Evolutionary conservation across 2,329 filamentous ascomycete species (phyloP), one percentile per base, ranked within the genome.

Genomic region (Alternaria hordeiaustralica): DNA sequence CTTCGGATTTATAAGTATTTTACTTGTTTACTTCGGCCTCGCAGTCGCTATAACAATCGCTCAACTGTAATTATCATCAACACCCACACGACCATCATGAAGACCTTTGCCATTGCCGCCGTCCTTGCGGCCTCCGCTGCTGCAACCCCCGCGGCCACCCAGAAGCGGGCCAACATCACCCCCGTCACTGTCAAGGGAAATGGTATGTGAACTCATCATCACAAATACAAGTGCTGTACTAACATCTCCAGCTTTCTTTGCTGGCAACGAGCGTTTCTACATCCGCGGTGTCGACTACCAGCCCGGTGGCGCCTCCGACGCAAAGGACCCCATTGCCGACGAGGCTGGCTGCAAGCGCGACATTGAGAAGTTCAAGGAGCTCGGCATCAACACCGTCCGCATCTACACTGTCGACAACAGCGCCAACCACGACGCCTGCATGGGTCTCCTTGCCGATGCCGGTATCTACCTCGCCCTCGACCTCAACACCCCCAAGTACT

Each of bases 361-460:
- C 77, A 91, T 97, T 72, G 82, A 83, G 55, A 85, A 93, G 78
- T 97, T 97, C 88, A 88, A 92, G 84, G 87, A 93, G 70, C 86
- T 97, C 55, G 93, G 94, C 53, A 84, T 97, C 82, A 97, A 97
- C 86, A 94, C 93, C 25, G 86, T 97, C 77, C 94, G 94, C 81
- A 92, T 97, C 66, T 97, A 97, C 87, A 93, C 91, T 15, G 90
- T 96, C 71, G 94, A 97, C 85, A 97, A 97, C 87, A 90, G 89
- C 55, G 83, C 85, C 72, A 82, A 90, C 80, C 94, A 97, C 83
- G 90, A 94, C 74, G 87, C 89, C 66, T 97, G 94, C 85, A 97
- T 97, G 94, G 84, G 86, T 64, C 85, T 87, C 49, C 86, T 97
- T 65, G 90, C 89, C 56, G 91, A 92, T 74, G 94, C 93, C 67